Percentiles rank a stretch among this genome's conserved stretches.
phyloP scores from a whole-genome alignment of 352 stramenopile species.

The Pythium guiyangense region DNA sequence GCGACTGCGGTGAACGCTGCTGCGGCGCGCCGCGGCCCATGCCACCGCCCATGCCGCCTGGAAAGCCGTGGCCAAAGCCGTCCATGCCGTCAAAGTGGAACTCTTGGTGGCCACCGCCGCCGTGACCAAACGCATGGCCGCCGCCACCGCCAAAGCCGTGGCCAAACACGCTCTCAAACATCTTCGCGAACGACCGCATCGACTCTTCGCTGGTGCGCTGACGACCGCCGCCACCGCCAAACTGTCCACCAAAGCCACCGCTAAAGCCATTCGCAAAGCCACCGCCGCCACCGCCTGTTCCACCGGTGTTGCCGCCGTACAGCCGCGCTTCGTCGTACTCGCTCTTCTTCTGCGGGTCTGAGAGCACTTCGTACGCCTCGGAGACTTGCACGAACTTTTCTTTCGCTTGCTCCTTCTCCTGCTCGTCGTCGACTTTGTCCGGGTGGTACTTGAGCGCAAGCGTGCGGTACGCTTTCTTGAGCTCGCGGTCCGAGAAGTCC shows the following conservation, averaged over 20 bases:
- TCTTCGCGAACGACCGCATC: conserved; percentile 77
- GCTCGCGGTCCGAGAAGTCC: conserved; percentile 65
- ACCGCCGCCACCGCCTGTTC: conserved; percentile 4
- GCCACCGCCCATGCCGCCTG: conserved; percentile 12
- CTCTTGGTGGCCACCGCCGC: conserved; percentile 42
- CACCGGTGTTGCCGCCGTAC: conserved; percentile 21
- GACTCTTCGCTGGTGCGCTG: conserved; percentile 44
- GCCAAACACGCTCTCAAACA: conserved; percentile 88
- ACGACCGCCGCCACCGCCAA: conserved; percentile 15
- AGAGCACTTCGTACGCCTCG: conserved; percentile 92
- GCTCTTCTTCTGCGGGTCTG: conserved; percentile 84
- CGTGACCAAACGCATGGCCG: conserved; percentile 24
- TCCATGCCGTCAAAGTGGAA: conserved; percentile 83
- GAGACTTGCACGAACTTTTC: conserved; percentile 91
- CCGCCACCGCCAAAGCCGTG: conserved; percentile 34
- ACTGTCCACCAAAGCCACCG: conserved; percentile 9
- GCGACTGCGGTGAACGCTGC: conserved; percentile 16
- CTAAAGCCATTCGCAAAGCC: no score
- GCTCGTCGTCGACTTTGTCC: conserved; percentile 79
- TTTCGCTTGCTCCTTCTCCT: conserved; percentile 82
- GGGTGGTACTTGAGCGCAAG: conserved; percentile 89
- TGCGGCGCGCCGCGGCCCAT: not conserved
- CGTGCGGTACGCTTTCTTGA: conserved; percentile 87
- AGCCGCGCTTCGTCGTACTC: conserved; percentile 86
- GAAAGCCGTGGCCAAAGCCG: conserved; percentile 53